Evolutionary conservation across 371 early-diverging fungal species (phyloP).

Genomic region (Blakeslea trispora): DNA sequence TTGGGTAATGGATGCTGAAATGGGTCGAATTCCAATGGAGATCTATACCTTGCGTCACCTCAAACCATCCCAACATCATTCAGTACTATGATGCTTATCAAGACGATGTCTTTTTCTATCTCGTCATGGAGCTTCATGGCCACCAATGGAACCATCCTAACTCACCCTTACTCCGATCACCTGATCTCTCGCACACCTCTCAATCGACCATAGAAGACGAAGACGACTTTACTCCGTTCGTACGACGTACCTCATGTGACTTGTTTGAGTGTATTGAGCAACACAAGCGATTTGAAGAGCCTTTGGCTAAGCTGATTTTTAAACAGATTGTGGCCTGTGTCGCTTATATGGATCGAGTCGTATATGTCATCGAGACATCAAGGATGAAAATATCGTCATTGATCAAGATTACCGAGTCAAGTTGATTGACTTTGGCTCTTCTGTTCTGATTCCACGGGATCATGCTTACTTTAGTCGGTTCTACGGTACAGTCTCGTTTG

Average conservation of each 20-base stretch:
- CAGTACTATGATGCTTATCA: conserved; percentile 66
- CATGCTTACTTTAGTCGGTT: conserved; percentile 35
- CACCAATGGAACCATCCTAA: conserved; percentile 59
- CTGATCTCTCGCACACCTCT: conserved; percentile 33
- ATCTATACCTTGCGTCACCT: conserved; percentile 71
- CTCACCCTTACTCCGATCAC: conserved; percentile 23
- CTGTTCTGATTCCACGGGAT: conserved; percentile 42
- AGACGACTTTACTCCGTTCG: conserved; percentile 34
- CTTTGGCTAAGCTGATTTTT: conserved; percentile 61
- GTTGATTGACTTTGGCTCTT: conserved; percentile 81
- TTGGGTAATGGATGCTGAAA: conserved; percentile 64
- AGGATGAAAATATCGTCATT: conserved; percentile 81
- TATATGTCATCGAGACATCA: conserved; percentile 69
- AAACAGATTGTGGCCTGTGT: conserved; percentile 73
- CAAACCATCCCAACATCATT: conserved; percentile 71
- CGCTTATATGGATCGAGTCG: conserved; percentile 58
- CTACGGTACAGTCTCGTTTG: conserved; percentile 54
- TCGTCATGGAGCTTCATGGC: conserved; percentile 84
- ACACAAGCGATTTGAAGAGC: conserved; percentile 65
- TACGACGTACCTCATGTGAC: conserved; percentile 65
- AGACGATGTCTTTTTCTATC: conserved; percentile 65
- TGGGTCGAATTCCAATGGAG: conserved; percentile 77
- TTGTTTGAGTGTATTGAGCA: conserved; percentile 83
- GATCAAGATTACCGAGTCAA: conserved; percentile 69
- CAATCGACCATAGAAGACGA: conserved; percentile 34